Evolutionary conservation across 2,329 filamentous ascomycete genomes (phyloP).

Genomic region (Tolypocladium album): DNA sequence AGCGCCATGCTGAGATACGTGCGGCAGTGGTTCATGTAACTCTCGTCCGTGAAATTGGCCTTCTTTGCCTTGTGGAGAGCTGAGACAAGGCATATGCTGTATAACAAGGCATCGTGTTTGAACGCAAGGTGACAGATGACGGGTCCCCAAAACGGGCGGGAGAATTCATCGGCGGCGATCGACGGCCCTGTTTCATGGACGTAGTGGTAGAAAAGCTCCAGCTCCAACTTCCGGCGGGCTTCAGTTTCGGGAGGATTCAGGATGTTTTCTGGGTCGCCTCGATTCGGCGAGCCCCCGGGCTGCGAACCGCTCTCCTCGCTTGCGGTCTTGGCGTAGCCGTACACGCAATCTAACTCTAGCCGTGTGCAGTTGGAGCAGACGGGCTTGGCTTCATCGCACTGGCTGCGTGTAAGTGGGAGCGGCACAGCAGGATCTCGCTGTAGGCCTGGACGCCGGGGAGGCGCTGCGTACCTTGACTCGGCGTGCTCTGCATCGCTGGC

Average conservation of each 20-base stretch:
- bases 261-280: not conserved
- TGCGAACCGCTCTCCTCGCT: not conserved
- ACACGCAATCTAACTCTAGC: not conserved
- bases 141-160: not conserved
- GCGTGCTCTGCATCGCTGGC: conserved; percentile 10
- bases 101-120: not conserved
- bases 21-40: not conserved
- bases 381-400: not conserved
- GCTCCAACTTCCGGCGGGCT: not conserved
- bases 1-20: not conserved
- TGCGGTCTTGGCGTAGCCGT: not conserved
- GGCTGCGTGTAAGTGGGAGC: not conserved
- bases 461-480: conserved; percentile 9
- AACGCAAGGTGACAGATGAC: not conserved
- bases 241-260: not conserved
- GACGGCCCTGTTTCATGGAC: not conserved
- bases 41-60: not conserved
- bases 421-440: not conserved
- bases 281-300: not conserved
- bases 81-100: not conserved
- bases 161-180: not conserved
- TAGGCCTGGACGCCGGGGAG: not conserved
- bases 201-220: not conserved
- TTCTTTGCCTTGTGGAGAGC: not conserved
- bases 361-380: not conserved